Base-by-base conservation (phyloP, 306 rosid species). In the Aeschynomene evenia region DNA sequence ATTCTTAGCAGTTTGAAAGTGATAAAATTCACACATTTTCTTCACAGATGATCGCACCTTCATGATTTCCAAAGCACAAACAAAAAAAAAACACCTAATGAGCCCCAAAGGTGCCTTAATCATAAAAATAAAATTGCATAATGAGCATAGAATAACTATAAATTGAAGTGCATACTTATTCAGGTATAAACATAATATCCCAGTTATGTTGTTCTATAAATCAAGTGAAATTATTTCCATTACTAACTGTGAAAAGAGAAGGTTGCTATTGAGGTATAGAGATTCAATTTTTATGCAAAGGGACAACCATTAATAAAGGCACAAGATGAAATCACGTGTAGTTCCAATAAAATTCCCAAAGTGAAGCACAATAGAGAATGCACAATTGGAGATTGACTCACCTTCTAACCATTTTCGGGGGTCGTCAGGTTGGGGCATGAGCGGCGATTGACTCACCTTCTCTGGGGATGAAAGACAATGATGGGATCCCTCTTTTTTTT, bases 21-120 rank as follows among this genome's bases (percentile, higher is more conserved):
- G 45, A 94, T 87, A 23, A 94, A 94, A 95, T 70, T 89, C 95
- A 51, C 99, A 95, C 92, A 95, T 87, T 89, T 91, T 95, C 87
- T 95, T 91, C 84, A 95, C 99, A 10, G 99, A 87, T 56, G 96
- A 79, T 3, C 96, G 83, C 50, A 89, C 99, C 87, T 95, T 95
- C 96, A 90, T 93, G 78, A 73, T 68, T 88, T 64, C 83, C 76
- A 73, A 63, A 63, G 56, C 53, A 33, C 4, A n/a, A 46, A 59
- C 15, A 55, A 50, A 20, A 51, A 22, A 63, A 28, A 21, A 53
- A 51, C 1, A 26, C 24, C 36, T 18, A 21, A 29, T 9, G 40
- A 26, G 3, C 6, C 10, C 59, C 20, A 54, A 10, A 3, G 9
- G 62, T 20, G 11, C 45, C 5, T 43, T 23, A 53, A 16, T 19